Evolutionary conservation across 2,329 filamentous ascomycete species (phyloP).

Genomic region (Bimuria novae-zelandiae): DNA sequence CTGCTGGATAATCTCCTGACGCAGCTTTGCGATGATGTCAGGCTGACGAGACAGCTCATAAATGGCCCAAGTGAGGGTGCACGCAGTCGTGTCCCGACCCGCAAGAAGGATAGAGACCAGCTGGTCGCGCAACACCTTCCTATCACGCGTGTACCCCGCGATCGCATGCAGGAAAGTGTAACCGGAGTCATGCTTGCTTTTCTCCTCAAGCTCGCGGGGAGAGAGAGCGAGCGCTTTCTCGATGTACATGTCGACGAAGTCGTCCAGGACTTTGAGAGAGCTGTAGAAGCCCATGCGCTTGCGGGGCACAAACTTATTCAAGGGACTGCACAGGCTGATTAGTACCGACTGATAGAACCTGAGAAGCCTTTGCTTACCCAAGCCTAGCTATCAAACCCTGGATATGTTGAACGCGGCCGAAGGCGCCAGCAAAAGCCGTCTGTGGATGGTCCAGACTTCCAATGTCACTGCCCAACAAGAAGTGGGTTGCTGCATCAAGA

Average conservation of each 20-base stretch:
- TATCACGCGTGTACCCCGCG: slow-evolving; percentile 73
- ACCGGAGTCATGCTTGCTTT: slow-evolving; percentile 70
- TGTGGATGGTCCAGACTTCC: slow-evolving; percentile 61
- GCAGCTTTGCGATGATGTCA: slow-evolving; percentile 67
- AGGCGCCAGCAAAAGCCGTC: slow-evolving; percentile 77
- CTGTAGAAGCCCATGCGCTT: slow-evolving; percentile 63
- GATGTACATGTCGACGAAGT: slow-evolving; percentile 79
- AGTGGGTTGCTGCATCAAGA: slow-evolving; percentile 84
- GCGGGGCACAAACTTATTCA: slow-evolving; percentile 67
- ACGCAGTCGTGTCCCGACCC: slow-evolving; percentile 85
- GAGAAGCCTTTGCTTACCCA: slow-evolving; percentile 52
- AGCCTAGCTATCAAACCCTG: slow-evolving; percentile 70
- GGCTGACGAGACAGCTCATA: slow-evolving; percentile 81
- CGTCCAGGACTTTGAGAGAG: slow-evolving; percentile 70
- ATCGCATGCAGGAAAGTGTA: slow-evolving; percentile 90
- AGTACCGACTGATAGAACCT: neutral
- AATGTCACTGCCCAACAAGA: slow-evolving; percentile 78
- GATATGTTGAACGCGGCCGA: slow-evolving; percentile 75
- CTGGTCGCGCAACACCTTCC: slow-evolving; percentile 78
- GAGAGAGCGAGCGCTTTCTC: slow-evolving; percentile 71
- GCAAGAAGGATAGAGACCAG: slow-evolving; percentile 74
- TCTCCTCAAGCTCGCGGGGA: slow-evolving; percentile 72
- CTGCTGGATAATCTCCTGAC: slow-evolving; percentile 69
- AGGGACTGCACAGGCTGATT: slow-evolving; percentile 51
- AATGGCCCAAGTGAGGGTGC: slow-evolving; percentile 77